Evolutionary conservation across 2,329 filamentous ascomycete species (phyloP).

Genomic region (Penicillium corylophilum): DNA sequence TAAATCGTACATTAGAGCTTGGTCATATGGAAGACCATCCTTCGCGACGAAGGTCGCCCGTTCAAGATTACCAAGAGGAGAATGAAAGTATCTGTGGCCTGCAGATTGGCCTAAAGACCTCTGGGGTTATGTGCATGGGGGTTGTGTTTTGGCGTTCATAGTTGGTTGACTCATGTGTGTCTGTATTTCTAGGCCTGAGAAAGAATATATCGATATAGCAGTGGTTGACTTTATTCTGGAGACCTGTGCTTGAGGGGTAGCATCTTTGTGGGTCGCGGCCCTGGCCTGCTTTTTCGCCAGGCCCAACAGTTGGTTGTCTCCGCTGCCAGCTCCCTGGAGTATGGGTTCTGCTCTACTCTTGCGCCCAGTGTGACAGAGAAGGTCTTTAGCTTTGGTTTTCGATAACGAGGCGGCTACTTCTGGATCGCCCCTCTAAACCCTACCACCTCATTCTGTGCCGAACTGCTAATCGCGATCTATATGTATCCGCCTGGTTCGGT

Average conservation of each 20-base stretch:
- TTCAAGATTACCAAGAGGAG: no score
- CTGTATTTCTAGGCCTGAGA: no score
- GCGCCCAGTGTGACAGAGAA: slow-evolving; percentile 17
- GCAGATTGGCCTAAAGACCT: no score
- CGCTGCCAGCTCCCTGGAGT: slow-evolving; percentile 24
- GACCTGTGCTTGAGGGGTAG: slow-evolving; percentile 11
- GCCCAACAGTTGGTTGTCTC: slow-evolving; percentile 16
- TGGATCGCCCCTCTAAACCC: slow-evolving; percentile 25
- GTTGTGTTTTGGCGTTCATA: no score
- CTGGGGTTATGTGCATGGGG: no score
- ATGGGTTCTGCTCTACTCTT: slow-evolving; percentile 25
- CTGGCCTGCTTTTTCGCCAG: slow-evolving; percentile 25
- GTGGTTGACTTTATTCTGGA: slow-evolving; percentile 11
- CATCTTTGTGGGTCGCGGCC: slow-evolving; percentile 19
- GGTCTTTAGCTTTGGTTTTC: slow-evolving; percentile 20
- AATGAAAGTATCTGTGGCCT: no score
- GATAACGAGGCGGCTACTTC: slow-evolving; percentile 29
- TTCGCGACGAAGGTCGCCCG: no score
- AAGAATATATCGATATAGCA: no score
- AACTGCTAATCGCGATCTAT: slow-evolving; percentile 20
- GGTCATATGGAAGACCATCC: no score
- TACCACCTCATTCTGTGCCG: slow-evolving; percentile 17
- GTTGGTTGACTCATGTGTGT: no score
- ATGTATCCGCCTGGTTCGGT: slow-evolving; percentile 2
- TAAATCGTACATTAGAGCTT: no score